A percentile compares a stretch with the other conserved stretches of the same genome.
phyloP scores from a whole-genome alignment of 768 basidiomycete species.

The Lactifluus subvellereus region DNA sequence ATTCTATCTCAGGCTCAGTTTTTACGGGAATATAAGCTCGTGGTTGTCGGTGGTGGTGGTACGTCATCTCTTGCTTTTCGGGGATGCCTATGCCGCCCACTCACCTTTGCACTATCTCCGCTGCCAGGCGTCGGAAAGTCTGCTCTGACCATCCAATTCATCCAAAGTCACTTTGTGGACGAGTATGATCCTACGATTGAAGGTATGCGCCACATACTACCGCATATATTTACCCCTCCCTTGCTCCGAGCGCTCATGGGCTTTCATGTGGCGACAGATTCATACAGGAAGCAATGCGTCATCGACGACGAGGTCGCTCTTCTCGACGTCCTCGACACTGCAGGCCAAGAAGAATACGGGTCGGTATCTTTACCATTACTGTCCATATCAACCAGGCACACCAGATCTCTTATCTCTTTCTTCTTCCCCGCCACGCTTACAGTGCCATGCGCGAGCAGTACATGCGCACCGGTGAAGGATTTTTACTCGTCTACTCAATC shows the following conservation, averaged over 20 bases:
- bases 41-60: slow-evolving; percentile 98
- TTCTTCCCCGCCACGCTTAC: neutral
- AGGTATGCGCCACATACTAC: slow-evolving; percentile 39
- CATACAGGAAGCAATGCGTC: slow-evolving; percentile 94
- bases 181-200: slow-evolving; percentile 96
- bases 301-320: slow-evolving; percentile 99
- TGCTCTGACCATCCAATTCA: slow-evolving; percentile 95
- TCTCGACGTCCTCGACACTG: slow-evolving; percentile 94
- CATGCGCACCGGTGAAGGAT: slow-evolving; percentile 98
- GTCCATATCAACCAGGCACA: slow-evolving; percentile 11
- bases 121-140: slow-evolving; percentile 70
- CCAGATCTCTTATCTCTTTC: neutral
- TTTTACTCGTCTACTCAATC: slow-evolving; percentile 96
- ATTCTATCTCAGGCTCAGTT: slow-evolving; percentile 61
- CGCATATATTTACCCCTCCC: neutral
- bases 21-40: slow-evolving; percentile 95
- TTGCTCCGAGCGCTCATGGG: neutral
- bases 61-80: slow-evolving; percentile 26
- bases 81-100: neutral
- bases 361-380: slow-evolving; percentile 36
- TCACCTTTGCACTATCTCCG: neutral
- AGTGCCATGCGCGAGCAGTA: slow-evolving; percentile 99
- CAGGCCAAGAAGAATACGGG: slow-evolving; percentile 98
- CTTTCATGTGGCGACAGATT: slow-evolving; percentile 49
- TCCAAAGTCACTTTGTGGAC: slow-evolving; percentile 90